phyloP scores from a whole-genome alignment of 2,329 filamentous ascomycete genomes.

The Chalaropsis thielavioides region DNA sequence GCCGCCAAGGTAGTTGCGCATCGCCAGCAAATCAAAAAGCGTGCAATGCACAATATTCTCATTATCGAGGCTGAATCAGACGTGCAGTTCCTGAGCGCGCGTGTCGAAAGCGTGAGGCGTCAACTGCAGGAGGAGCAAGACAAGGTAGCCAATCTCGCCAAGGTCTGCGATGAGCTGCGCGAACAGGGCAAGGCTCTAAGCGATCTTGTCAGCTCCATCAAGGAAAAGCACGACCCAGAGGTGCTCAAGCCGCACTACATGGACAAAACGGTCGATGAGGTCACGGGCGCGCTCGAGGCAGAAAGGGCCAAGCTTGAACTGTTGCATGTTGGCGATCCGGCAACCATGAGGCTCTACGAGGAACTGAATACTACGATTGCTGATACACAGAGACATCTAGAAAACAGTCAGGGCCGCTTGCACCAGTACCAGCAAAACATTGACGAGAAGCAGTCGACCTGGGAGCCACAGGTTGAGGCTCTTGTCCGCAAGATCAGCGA shows the following conservation, averaged over 20 bases:
- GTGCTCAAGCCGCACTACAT: constrained; percentile 32
- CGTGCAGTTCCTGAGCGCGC: constrained; percentile 48
- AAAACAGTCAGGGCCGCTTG: constrained; percentile 40
- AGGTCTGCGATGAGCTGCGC: constrained; percentile 26
- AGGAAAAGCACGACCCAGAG: constrained; percentile 28
- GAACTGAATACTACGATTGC: constrained; percentile 56
- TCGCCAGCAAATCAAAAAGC: constrained; percentile 11
- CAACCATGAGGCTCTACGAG: constrained; percentile 65
- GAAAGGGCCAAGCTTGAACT: constrained; percentile 64
- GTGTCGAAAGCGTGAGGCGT: constrained; percentile 45
- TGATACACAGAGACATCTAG: constrained; percentile 34
- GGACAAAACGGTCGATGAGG: constrained; percentile 43
- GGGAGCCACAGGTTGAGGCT: constrained; percentile 71
- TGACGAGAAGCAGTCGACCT: constrained; percentile 49
- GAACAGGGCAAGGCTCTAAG: constrained; percentile 26
- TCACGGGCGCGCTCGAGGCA: constrained; percentile 59
- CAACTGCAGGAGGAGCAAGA: constrained; percentile 34
- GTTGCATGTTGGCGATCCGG: constrained; percentile 62
- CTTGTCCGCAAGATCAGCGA: constrained; percentile 71
- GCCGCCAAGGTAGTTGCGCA: constrained; percentile 10
- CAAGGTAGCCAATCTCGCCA: constrained; percentile 27
- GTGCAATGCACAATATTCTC: constrained; percentile 38
- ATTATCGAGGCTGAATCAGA: constrained; percentile 76
- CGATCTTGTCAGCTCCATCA: constrained; percentile 15
- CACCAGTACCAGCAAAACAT: constrained; percentile 45